A percentile compares a stretch with the other conserved stretches of the same genome.
Conservation (phyloP, 257 asterid genomes). For the Agastache rugosa region DNA sequence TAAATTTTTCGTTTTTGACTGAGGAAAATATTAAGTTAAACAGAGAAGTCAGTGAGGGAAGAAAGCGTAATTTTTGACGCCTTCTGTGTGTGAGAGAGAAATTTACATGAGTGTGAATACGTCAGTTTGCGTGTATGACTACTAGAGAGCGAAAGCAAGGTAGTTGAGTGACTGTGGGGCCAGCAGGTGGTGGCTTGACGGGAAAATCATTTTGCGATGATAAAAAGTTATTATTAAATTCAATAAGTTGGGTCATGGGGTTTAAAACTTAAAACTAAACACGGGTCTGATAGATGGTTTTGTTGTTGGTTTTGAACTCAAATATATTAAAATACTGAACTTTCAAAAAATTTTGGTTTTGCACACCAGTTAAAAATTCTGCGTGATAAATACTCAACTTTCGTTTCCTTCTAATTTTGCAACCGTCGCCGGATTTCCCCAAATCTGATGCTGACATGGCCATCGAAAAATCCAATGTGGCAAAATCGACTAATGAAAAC, state of each 20-base stretch:
- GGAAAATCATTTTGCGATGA: neutral
- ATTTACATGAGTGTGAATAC: neutral
- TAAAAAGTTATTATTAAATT: neutral
- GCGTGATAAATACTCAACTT: too few relatives aligned
- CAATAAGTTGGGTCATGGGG: neutral
- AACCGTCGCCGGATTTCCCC: too few relatives aligned
- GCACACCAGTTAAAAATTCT: too few relatives aligned
- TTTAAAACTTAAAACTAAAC: too few relatives aligned
- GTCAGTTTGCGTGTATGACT: neutral
- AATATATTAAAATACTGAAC: too few relatives aligned
- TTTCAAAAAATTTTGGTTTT: too few relatives aligned
- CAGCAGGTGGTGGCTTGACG: slow-evolving; percentile 2
- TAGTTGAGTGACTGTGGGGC: neutral
- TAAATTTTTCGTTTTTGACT: neutral
- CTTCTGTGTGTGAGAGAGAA: neutral
- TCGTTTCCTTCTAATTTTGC: too few relatives aligned
- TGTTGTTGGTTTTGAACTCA: too few relatives aligned
- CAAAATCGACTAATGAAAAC: too few relatives aligned
- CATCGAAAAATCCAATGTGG: too few relatives aligned
- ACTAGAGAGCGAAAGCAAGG: neutral
- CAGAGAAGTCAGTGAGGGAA: neutral
- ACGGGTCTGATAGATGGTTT: too few relatives aligned
- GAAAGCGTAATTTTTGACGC: neutral
- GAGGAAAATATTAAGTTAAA: neutral
- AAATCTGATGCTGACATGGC: too few relatives aligned